Evolutionary conservation across 108 stramenopile species (phyloP), one percentile per base, ranked within the genome.

Genomic region (Skeletonema costatum): DNA sequence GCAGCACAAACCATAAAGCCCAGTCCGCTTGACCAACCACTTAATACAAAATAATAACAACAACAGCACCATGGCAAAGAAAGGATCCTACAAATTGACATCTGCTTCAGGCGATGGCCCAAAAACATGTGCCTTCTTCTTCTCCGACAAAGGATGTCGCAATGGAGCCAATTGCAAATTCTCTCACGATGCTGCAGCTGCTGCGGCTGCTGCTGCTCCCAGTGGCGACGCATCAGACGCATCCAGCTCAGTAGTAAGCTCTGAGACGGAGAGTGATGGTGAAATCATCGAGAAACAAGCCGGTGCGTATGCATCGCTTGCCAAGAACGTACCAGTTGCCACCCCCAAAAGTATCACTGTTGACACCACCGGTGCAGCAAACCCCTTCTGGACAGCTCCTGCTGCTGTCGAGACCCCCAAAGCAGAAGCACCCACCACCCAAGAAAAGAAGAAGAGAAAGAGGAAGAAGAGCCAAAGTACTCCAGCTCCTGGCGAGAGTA

Each of bases 131-230:
- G 90, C 93, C 30, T 94, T 94, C 76, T 96, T 86, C 77, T 59
- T 80, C 66, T 84, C 90, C 41, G 74, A 78, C 30, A 88, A 70
- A 41, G 95, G 92, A 39, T 96, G 95, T 65, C 80, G 90, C n/a
- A 93, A 91, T 61, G 95, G 95, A 12, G 89, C 83, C 67, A 88
- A 87, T 8, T 96, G 95, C 82, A 86, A 90, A 58, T 96, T 96
- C 64, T 72, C 83, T 10, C 95, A 96, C 71, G 88, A 81, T 17
- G 63, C 66, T 11, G 60, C 64, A 38, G 60, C 62, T 14, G 68
- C 80, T 38, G 32, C 58, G 17, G 13, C 11, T 16, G 70, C 61
- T 58, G 16, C 64, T 60, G 68, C 35, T 10, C 69, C 50, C 3
- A 71, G 70, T 11, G 78, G 81, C 11, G 17, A 19, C 5, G 35